Percentiles rank a stretch among this genome's conserved stretches.
These are phyloP conservation scores for Komagataella pastoris DNA, from an alignment of 805 yeast genomes.

Conservation along the genomic window DNA sequence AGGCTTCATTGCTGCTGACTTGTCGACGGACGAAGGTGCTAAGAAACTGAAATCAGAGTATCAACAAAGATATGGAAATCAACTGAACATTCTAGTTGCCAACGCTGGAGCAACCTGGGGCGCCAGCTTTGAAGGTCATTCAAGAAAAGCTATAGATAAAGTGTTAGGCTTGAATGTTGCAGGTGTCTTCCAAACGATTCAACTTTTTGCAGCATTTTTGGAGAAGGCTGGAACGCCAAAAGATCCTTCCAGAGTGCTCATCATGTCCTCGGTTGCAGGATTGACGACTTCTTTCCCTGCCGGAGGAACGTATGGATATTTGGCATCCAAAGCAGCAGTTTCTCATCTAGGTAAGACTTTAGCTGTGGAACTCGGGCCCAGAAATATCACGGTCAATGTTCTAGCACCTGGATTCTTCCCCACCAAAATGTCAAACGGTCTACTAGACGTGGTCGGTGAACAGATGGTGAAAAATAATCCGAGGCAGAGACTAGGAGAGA, in stretches of 20 bases:
- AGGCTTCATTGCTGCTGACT: conserved; percentile 42
- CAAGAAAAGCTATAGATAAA: conserved; percentile 47
- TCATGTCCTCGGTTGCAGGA: conserved; percentile 59
- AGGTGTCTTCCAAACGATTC: conserved; percentile 57
- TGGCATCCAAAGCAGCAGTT: conserved; percentile 66
- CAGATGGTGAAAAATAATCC: conserved; percentile 38
- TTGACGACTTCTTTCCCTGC: conserved; percentile 19
- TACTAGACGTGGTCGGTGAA: conserved; percentile 38
- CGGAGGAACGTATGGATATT: conserved; percentile 56
- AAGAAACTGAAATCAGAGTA: conserved; percentile 28
- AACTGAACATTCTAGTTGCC: conserved; percentile 53
- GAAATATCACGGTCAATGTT: conserved; percentile 54
- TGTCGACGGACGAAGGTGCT: conserved; percentile 35
- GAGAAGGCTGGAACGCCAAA: conserved; percentile 32
- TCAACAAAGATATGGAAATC: conserved; percentile 18
- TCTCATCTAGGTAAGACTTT: conserved; percentile 51
- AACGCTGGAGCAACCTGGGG: conserved; percentile 82
- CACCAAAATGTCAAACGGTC: conserved; percentile 58
- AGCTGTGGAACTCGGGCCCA: conserved; percentile 54
- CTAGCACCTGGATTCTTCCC: conserved; percentile 74
- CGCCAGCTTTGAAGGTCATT: conserved; percentile 44
- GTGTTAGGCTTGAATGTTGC: conserved; percentile 50
- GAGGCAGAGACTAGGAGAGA: conserved; percentile 45
- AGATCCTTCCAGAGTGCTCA: conserved; percentile 52
- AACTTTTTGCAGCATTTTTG: conserved; percentile 45